A percentile compares a stretch with the other conserved stretches of the same genome.
These are phyloP conservation scores for Mycocentrospora acerina DNA, from an alignment of 2,329 filamentous ascomycete genomes.

Conservation along the genomic window DNA sequence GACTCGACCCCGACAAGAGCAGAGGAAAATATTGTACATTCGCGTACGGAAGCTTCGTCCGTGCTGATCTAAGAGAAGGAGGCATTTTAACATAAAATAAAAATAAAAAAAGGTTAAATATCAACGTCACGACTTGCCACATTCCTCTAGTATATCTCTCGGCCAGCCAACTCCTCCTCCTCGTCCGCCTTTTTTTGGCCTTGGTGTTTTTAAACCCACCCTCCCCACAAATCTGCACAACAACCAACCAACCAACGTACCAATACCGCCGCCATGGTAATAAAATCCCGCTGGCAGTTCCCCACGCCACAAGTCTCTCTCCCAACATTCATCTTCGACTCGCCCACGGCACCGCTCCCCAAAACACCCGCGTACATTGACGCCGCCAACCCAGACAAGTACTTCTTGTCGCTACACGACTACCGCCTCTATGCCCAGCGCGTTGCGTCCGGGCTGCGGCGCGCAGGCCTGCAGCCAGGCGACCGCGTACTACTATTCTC, in stretches of 20 bases:
- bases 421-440: conserved; percentile 73
- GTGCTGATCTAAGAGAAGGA: too few species aligned
- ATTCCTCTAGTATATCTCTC: too few species aligned
- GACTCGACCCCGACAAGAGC: too few species aligned
- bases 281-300: conserved; percentile 53
- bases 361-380: conserved; percentile 60
- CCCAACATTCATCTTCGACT: conserved; percentile 53
- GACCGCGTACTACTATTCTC: conserved; percentile 75
- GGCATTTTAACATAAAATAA: too few species aligned
- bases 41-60: too few species aligned
- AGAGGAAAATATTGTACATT: too few species aligned
- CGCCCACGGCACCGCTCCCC: conserved; percentile 50
- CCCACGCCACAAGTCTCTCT: conserved; percentile 50
- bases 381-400: conserved; percentile 65
- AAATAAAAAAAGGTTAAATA: too few species aligned
- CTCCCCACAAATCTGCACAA: not conserved
- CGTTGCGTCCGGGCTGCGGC: conserved; percentile 66
- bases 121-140: too few species aligned
- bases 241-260: not conserved
- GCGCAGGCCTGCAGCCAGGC: conserved; percentile 62
- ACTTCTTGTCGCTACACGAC: conserved; percentile 63
- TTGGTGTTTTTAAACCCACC: too few species aligned
- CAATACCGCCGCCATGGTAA: conserved; percentile 47
- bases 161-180: too few species aligned
- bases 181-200: too few species aligned